Evolutionary conservation across 768 basidiomycete genomes (phyloP), one percentile per base, ranked within the genome.

Genomic region (Cystobasidium ongulense): DNA sequence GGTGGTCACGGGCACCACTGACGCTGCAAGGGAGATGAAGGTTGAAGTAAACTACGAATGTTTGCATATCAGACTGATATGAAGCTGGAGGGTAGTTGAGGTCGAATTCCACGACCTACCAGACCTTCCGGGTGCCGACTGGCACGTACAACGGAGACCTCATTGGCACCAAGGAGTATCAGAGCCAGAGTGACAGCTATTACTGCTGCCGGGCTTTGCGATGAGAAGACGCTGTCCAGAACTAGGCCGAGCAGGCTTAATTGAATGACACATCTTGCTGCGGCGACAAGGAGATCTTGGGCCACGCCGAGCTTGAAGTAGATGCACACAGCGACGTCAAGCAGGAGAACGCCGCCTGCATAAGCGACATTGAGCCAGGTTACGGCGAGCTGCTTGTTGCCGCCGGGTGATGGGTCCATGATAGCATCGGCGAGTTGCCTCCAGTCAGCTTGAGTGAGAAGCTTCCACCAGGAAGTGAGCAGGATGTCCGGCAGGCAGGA

Each of bases 211-310:
- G 61, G 57, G 18, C 31, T 63, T 11, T 39, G 18, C 21, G 61
- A 25, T 2, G 18, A 31, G 62, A 73, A 73, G 25, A 73, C 61
- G 31, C 25, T 33, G 36, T 73, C n/a, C n/a, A 73, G 61, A 1
- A 73, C 27, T 7, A 73, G 23, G 15, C 62, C 61, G 23, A 73
- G 52, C 39, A 73, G 21, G 41, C 59, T 35, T 8, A 73, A 41
- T 39, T 73, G 71, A 17, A 73, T 27, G 59, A 73, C 33, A 27
- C 71, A 73, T 63, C 71, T 5, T 7, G 29, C 21, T 1, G 71
- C 71, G 15, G 71, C 61, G 21, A 73, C 21, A 39, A 73, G 7
- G 33, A 73, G 43, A 23, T 38, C 21, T 53, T 39, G 23, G 3
- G 57, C 57, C 1, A 73, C 17, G 15, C 61, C 61, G 1, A 73